Base-by-base conservation (phyloP, 2,329 filamentous ascomycete genomes). In the Ploettnerulaceae sp. region DNA sequence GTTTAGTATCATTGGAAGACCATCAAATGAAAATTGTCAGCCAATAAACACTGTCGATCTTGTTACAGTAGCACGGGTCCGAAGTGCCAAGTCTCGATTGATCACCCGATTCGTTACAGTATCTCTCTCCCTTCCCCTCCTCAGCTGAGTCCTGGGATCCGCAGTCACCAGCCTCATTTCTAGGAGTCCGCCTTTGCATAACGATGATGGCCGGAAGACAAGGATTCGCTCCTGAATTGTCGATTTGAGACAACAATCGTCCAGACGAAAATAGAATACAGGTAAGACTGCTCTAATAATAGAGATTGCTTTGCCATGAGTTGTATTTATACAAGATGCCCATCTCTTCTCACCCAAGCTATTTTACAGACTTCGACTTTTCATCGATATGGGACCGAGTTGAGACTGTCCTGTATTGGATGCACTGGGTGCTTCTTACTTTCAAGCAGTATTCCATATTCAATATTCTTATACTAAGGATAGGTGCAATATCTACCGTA, bases 201-300 rank as follows among this genome's bases (percentile, higher is more conserved):
- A 24, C 26, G 14, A 24, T 21, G 32, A 14, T 28, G 17, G 20
- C 31, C 42, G 22, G 25, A 22, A 38, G 17, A 15, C 29, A n/a
- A 37, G 42, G 36, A 40, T 40, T 34, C 35, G 22, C 35, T 28
- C 25, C 15, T 36, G 32, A 40, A 40, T 40, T 18, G 24, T 21
- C 14, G 31, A 18, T 20, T 39, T 26, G 35, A 39, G 43, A 46
- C 43, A 39, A 20, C 9, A 34, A 31, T 39, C 26, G 34, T 39
- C 15, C 28, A 32, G 29, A 46, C 43, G 28, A 28, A 46, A 46
- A 46, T 46, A 46, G 43, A 46, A 37, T 22, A n/a, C 24, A 29
- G 12, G 15, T 36, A 17, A 33, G 25, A 24, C 33, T 39, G 28
- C 43, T 46, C 43, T 46, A 46, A 46, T 46, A 25, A 46, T 46